Evolutionary conservation across 768 basidiomycete genomes (phyloP), one percentile per base, ranked within the genome.

Genomic region (Tricholomella constricta): DNA sequence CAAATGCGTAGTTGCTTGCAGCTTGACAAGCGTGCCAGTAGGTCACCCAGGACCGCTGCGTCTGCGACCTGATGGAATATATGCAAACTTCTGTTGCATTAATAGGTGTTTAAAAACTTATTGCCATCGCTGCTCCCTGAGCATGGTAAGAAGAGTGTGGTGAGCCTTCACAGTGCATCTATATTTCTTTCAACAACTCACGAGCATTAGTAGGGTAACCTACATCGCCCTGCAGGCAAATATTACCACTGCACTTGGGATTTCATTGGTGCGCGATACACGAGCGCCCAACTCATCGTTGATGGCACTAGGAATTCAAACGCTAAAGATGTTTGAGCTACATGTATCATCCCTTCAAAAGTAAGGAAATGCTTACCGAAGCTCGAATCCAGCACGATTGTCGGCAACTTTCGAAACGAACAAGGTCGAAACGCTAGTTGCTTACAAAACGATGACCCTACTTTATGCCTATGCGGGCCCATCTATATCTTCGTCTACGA

Each of bases 401-500:
- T n/a, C n/a, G n/a, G n/a, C n/a, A n/a, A n/a, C n/a, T n/a, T n/a
- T n/a, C n/a, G n/a, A n/a, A n/a, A n/a, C n/a, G n/a, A n/a, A n/a
- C n/a, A n/a, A n/a, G n/a, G n/a, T n/a, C n/a, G n/a, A 45, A 38
- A 20, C 5, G 27, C 9, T 8, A 56, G 26, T 15, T 15, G 64
- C 72, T 25, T 54, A 73, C 73, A n/a, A 73, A 61, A 45, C 65
- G 69, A 51, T 74, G n/a, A 74, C 8, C 67, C 72, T 20, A 73
- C 67, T 23, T 73, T 61, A 52, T 75, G 72, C 44, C 66, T 63
- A 2, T 69, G 49, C 0, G 84, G 81, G 1, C 79, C 84, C 72
- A 86, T 78, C 86, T 86, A 87, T 0, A 71, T 74, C 0, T 78
- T 79, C 73, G 81, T 78, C 50, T 82, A 85, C 73, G 11, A 88